These are phyloP conservation scores for Diplocarpon rosae DNA, from an alignment of 2,329 filamentous ascomycete genomes.

Conservation along the genomic window DNA sequence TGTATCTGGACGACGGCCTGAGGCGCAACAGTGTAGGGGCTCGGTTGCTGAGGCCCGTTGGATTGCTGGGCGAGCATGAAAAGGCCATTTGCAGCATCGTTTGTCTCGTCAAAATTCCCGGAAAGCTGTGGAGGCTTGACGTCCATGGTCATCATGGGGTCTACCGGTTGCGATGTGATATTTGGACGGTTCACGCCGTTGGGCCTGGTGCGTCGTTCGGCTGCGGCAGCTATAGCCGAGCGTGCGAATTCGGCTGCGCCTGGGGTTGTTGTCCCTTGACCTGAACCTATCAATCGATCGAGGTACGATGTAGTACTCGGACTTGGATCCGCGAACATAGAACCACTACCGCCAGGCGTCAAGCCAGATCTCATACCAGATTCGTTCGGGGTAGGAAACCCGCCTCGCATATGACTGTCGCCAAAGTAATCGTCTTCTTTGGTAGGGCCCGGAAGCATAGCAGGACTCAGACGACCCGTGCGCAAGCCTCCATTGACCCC, in stretches of 20 bases:
- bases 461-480: slow-evolving; percentile 87
- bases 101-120: slow-evolving; percentile 44
- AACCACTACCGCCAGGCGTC: slow-evolving; percentile 88
- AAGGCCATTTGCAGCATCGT: slow-evolving; percentile 88
- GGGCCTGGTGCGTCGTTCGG: too few species aligned
- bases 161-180: slow-evolving; percentile 44
- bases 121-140: slow-evolving; percentile 53
- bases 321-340: slow-evolving; percentile 91
- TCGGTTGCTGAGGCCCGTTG: slow-evolving; percentile 38
- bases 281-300: too few species aligned
- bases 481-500: slow-evolving; percentile 51
- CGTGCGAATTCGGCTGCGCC: slow-evolving; percentile 90
- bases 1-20: slow-evolving; percentile 26
- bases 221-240: slow-evolving; percentile 51
- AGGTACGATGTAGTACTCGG: slow-evolving; percentile 58
- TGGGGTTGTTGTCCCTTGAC: slow-evolving; percentile 65
- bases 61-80: slow-evolving; percentile 74
- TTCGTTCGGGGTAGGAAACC: slow-evolving; percentile 93
- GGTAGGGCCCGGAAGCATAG: slow-evolving; percentile 82
- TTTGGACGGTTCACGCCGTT: slow-evolving; percentile 15
- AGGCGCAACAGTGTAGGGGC: slow-evolving; percentile 22
- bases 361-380: slow-evolving; percentile 84
- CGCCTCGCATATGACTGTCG: slow-evolving; percentile 61
- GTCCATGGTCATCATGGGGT: slow-evolving; percentile 21
- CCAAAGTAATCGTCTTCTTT: slow-evolving; percentile 75